Evolutionary conservation across 75 land plant genomes (phyloP).

Genomic region (Azolla pinnata): DNA sequence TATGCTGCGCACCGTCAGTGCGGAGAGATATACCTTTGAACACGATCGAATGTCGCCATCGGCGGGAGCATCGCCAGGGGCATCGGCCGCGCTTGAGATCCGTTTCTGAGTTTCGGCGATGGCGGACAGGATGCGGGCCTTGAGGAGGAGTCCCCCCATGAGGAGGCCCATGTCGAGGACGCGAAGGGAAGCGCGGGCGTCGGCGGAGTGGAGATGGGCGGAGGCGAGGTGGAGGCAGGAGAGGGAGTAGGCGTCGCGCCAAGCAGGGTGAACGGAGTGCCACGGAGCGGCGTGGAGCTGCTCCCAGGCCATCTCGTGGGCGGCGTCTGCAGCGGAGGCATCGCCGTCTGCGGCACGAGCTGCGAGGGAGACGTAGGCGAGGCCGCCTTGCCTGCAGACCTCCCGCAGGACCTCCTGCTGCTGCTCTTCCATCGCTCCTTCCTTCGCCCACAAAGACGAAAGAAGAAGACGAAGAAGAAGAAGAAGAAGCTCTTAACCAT

Average conservation of each 20-base stretch:
- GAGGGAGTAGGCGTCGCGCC: constrained; percentile 91
- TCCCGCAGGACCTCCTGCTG: constrained; percentile 5
- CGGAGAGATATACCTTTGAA: no score
- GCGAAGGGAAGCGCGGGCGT: no score
- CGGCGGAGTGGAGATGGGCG: constrained; percentile 43
- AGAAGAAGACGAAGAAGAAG: no score
- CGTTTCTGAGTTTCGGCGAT: constrained; percentile 11
- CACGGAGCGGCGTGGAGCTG: constrained; percentile 93
- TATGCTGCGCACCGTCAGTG: no score
- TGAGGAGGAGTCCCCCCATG: constrained; percentile 70
- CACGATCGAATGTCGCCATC: no score
- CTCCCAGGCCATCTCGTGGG: constrained; percentile 98
- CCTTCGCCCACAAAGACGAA: no score
- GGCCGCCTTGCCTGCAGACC: constrained; percentile 57
- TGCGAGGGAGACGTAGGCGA: constrained; percentile 46
- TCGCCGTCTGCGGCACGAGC: constrained; percentile 50
- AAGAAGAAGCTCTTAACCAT: no score
- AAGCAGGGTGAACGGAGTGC: constrained; percentile 64
- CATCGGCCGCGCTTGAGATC: no score
- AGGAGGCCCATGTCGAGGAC: constrained; percentile 79
- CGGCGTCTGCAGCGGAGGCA: constrained; percentile 72
- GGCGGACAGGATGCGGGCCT: constrained; percentile 41
- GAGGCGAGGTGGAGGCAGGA: constrained; percentile 66
- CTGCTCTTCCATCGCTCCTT: constrained; percentile 1
- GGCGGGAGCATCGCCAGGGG: no score